Percentiles rank a stretch among this genome's conserved stretches.
phyloP scores from a whole-genome alignment of 257 asterid species.

The Leonotis leonurus region DNA sequence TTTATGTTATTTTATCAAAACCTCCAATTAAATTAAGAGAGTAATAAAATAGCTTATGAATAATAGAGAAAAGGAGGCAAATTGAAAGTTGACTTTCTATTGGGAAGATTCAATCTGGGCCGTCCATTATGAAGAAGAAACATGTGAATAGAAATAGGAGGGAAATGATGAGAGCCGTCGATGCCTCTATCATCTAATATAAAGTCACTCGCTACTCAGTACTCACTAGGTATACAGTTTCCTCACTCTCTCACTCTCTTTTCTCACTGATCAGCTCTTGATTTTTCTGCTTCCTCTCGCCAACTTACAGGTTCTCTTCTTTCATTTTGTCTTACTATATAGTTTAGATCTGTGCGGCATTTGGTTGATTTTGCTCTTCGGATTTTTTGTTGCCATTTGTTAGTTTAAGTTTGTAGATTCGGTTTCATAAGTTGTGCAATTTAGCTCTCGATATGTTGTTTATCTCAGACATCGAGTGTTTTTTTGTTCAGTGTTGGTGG shows the following conservation, averaged over 20 bases:
- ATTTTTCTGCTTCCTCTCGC: background rate
- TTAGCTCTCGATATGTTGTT: background rate
- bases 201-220: no score
- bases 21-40: no score
- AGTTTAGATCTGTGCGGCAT: constrained; percentile 8
- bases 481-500: background rate
- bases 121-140: constrained; percentile 1
- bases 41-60: no score
- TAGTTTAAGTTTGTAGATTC: background rate
- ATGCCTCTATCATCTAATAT: constrained; percentile 21
- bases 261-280: constrained; percentile 14
- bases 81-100: constrained; percentile 10
- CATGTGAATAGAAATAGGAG: constrained; percentile 26
- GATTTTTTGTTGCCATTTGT: background rate
- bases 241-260: constrained; percentile 2
- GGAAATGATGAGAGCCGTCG: constrained; percentile 38
- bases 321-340: background rate
- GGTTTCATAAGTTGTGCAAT: background rate
- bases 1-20: no score
- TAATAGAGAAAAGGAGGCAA: no score
- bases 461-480: background rate
- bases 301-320: constrained; percentile 15
- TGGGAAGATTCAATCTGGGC: constrained; percentile 17
- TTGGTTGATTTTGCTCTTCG: background rate
- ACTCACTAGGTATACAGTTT: constrained; percentile 12